Percentiles rank a stretch among this genome's conserved stretches.
Evolutionary conservation across 116 monocot species (phyloP).

Genomic region (Cymodocea nodosa): DNA sequence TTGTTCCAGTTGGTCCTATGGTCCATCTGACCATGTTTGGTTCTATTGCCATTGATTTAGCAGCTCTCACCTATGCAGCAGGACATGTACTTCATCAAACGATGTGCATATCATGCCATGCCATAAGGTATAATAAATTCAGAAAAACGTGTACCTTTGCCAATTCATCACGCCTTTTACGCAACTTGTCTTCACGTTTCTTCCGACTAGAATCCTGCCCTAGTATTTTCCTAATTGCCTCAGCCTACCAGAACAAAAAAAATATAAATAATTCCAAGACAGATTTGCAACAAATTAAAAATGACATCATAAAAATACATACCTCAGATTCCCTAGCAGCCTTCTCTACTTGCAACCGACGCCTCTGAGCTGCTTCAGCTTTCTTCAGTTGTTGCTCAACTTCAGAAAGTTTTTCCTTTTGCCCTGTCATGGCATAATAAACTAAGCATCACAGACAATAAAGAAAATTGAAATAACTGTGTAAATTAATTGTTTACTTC

Average conservation of each 20-base stretch:
- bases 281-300: not conserved
- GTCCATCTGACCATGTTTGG: constrained; percentile 37
- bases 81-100: no score
- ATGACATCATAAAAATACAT: not conserved
- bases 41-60: constrained; percentile 14
- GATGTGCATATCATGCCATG: not conserved
- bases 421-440: constrained; percentile 22
- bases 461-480: constrained; percentile 2
- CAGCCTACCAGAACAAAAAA: constrained; percentile 39
- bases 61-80: constrained; percentile 38
- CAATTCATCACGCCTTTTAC: constrained; percentile 40
- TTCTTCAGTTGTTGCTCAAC: constrained; percentile 86
- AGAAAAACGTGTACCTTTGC: constrained; percentile 19
- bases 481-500: constrained; percentile 43
- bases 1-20: constrained; percentile 51
- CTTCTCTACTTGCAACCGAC: constrained; percentile 87
- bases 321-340: constrained; percentile 83
- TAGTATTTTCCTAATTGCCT: constrained; percentile 65
- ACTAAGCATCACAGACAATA: not conserved
- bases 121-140: not conserved
- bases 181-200: constrained; percentile 59
- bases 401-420: constrained; percentile 84
- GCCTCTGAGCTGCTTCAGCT: constrained; percentile 82
- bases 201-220: constrained; percentile 62
- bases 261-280: not conserved